Evolutionary conservation across 2,329 filamentous ascomycete species (phyloP), one percentile per base, ranked within the genome.

Genomic region (Gremmenia infestans): DNA sequence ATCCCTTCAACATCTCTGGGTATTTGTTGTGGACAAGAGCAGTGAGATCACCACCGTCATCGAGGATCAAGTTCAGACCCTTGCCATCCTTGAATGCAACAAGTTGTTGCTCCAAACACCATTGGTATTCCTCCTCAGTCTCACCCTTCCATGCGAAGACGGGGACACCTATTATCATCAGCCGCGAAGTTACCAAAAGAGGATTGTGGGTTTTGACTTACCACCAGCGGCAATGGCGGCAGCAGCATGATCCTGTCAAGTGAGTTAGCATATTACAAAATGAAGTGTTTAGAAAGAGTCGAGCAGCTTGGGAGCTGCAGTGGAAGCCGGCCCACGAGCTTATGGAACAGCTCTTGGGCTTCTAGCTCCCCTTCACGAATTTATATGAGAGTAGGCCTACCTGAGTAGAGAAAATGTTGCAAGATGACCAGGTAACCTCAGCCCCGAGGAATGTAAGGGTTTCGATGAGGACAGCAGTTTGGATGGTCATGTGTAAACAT

Each of bases 341-440:
- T 8, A 35, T 12, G n/a, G 4, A 15, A 7, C 12, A 91, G 80
- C 97, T 93, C 28, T 3, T 32, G 9, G 25, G 7, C 25, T 28
- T 8, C 25, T 22, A 25, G 5, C 28, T 32, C 8, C 28, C 28
- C 8, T 32, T 7, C 8, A 32, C 7, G 28, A 9, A 32, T 32
- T 32, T 32, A 3, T 32, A 32, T 32, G 28, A 11, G 9, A 32
- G 28, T 32, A 32, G 11, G 17, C 39, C 9, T 19, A 42, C 39
- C 79, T 97, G 93, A 69, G 93, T 97, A 75, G 89, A 94, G 88
- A 97, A 99, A 78, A 99, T 97, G 86, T 99, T 97, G 88, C 94
- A 99, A 69, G 89, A 94, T 60, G 93, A 89, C 94, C 94, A 97
- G 73, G 94, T 99, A 70, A 97, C 89, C 85, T 97, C 94, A 71